These are phyloP conservation scores for Melampsora larici-populina DNA, from an alignment of 1,284 basidiomycete genomes.

Conservation along the genomic window DNA sequence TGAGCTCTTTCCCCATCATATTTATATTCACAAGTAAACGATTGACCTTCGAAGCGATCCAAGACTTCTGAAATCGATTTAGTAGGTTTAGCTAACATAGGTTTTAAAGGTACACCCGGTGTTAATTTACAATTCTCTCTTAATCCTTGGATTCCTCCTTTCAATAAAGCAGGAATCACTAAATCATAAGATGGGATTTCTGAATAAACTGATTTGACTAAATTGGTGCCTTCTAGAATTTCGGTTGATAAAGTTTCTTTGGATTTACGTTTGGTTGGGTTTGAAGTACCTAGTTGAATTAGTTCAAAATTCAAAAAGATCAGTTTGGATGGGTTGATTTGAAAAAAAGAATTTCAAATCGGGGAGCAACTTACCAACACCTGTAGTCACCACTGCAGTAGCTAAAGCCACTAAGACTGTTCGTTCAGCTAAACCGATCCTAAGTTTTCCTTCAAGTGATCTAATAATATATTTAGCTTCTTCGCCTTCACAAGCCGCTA, in stretches of 20 bases:
- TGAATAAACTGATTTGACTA: conserved; percentile 88
- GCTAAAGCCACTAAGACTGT: conserved; percentile 60
- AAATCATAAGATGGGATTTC: conserved; percentile 91
- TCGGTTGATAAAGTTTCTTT: conserved; percentile 69
- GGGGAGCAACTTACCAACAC: conserved; percentile 81
- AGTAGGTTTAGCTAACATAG: conserved; percentile 99
- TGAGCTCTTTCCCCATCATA: conserved; percentile 98
- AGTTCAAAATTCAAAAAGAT: no score
- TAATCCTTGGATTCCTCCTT: conserved; percentile 71
- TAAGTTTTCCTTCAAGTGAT: conserved; percentile 91
- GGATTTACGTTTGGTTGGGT: conserved; percentile 65
- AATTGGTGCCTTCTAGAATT: conserved; percentile 74
- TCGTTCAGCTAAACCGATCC: conserved; percentile 93
- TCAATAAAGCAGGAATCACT: conserved; percentile 86
- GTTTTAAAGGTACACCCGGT: conserved; percentile 88
- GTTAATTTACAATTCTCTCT: conserved; percentile 79
- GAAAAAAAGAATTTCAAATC: no score
- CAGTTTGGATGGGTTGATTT: no score
- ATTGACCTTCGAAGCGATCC: conserved; percentile 91
- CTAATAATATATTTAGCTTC: conserved; percentile 94
- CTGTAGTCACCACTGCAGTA: conserved; percentile 55
- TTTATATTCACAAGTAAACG: conserved; percentile 99
- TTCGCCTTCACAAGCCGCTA: conserved; percentile 79
- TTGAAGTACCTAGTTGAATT: conserved; percentile 57
- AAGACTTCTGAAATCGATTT: conserved; percentile 99